phyloP scores from a whole-genome alignment of 2,329 filamentous ascomycete genomes.

The Aureobasidium namibiae region DNA sequence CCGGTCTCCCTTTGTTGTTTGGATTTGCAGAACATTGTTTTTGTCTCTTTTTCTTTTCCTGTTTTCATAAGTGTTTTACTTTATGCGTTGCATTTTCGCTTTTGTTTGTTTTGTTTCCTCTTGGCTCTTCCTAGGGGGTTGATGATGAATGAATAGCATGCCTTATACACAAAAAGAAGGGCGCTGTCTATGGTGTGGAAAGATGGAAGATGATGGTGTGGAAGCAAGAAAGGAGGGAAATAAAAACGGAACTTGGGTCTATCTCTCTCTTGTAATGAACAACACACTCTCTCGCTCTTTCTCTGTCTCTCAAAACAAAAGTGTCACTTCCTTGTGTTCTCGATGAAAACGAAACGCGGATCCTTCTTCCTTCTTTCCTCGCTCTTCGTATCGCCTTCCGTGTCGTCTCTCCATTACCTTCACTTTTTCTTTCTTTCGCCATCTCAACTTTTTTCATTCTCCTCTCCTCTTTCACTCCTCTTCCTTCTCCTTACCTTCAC shows the following conservation, averaged over 20 bases:
- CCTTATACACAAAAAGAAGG: background rate
- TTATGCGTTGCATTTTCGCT: background rate
- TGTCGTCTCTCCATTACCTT: too few species aligned
- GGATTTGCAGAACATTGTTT: slow-evolving; percentile 7
- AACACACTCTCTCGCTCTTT: background rate
- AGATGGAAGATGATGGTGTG: background rate
- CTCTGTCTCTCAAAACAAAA: background rate
- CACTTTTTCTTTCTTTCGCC: too few species aligned
- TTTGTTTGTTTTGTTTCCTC: background rate
- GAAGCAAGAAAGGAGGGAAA: background rate
- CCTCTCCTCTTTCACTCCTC: too few species aligned
- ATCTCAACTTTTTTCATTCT: too few species aligned
- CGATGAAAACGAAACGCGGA: too few species aligned
- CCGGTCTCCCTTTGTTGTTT: slow-evolving; percentile 5
- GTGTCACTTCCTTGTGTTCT: too few species aligned
- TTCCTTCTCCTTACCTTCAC: too few species aligned
- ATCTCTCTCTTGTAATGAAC: slow-evolving; percentile 1
- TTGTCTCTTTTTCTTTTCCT: background rate
- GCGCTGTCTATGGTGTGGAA: background rate
- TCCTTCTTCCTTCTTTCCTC: too few species aligned
- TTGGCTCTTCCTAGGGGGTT: background rate
- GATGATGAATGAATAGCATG: slow-evolving; percentile 2
- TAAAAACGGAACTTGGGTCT: background rate
- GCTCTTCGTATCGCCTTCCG: too few species aligned
- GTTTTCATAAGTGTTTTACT: background rate